Base-by-base conservation (phyloP, 352 stramenopile species). In the Phytophthora pini region DNA sequence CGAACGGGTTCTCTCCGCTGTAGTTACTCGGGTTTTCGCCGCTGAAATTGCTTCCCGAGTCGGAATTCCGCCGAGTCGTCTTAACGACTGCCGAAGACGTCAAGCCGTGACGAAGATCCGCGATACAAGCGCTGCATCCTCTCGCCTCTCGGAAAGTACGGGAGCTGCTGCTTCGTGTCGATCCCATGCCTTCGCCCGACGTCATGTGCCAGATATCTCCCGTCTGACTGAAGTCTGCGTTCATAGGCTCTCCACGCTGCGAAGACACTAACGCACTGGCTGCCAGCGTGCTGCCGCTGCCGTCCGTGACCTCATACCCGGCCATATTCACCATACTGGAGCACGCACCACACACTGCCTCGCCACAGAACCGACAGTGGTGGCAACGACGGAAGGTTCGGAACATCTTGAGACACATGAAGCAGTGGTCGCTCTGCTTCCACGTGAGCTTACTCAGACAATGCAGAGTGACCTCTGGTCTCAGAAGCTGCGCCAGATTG, bases 361-460 rank as follows among this genome's bases (percentile, higher is more conserved):
- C 80, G 13, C 84, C 84, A 44, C 84, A 93, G 51, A 93, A 82
- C 0, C 84, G 84, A 58, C 84, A 93, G 68, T 93, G 82, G 52
- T 93, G 84, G 32, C 82, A 88, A 15, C 77, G 77, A 0, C 82
- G 80, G 64, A 94, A 92, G 10, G 83, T 82, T 36, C 79, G 79
- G 49, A 92, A 92, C 64, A 77, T 80, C 63, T 88, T 88, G 20
- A 89, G 64, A 53, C 84, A 92, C 56, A 90, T 74, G 52, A 74
- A 77, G 46, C 84, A 92, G 68, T 88, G 75, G 61, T 88, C 74
- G 60, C 79, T 90, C 39, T 83, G 64, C 54, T 84, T 84, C 85
- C 85, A 93, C 41, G 72, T 72, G 22, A 67, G 56, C 29, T 74
- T 75, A 50, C 63, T 77, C 39, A 80, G 22, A 48, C 65, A 77